Evolutionary conservation across 768 basidiomycete species (phyloP).

Genomic region (Galerina sulciceps): DNA sequence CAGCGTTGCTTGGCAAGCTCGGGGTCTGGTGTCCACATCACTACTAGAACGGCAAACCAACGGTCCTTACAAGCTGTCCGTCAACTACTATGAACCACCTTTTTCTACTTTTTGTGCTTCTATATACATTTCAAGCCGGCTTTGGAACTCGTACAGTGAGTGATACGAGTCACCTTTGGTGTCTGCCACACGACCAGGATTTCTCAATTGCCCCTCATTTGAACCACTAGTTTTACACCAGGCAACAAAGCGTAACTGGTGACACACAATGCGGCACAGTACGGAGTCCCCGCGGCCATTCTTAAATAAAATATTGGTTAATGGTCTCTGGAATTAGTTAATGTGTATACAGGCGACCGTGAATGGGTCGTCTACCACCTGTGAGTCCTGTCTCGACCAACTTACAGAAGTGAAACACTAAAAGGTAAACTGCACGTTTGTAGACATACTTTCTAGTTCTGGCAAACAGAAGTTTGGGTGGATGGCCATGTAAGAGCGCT

Average conservation of each 20-base stretch:
- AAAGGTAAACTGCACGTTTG: neutral
- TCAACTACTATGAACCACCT: constrained; percentile 6
- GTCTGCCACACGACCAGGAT: neutral
- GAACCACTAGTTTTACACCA: neutral
- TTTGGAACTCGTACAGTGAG: neutral
- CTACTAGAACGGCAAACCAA: neutral
- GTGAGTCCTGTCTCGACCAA: constrained; percentile 28
- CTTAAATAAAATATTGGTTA: neutral
- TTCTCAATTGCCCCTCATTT: neutral
- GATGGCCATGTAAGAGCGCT: constrained; percentile 61
- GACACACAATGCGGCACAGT: constrained; percentile 35
- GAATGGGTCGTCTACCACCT: constrained; percentile 48
- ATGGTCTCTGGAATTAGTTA: constrained; percentile 26
- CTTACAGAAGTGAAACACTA: neutral
- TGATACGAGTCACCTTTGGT: too few species aligned
- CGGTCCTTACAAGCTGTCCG: neutral
- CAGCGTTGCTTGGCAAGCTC: too few species aligned
- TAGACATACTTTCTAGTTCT: constrained; percentile 54
- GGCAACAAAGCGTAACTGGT: constrained; percentile 22
- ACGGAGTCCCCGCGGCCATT: constrained; percentile 4
- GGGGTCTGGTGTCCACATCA: neutral
- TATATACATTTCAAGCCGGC: neutral
- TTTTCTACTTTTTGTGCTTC: constrained; percentile 3
- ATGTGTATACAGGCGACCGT: constrained; percentile 54
- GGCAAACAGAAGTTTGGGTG: constrained; percentile 48